Evolutionary conservation across 2,329 filamentous ascomycete genomes (phyloP), one percentile per base, ranked within the genome.

Genomic region (Ascochyta lentis): DNA sequence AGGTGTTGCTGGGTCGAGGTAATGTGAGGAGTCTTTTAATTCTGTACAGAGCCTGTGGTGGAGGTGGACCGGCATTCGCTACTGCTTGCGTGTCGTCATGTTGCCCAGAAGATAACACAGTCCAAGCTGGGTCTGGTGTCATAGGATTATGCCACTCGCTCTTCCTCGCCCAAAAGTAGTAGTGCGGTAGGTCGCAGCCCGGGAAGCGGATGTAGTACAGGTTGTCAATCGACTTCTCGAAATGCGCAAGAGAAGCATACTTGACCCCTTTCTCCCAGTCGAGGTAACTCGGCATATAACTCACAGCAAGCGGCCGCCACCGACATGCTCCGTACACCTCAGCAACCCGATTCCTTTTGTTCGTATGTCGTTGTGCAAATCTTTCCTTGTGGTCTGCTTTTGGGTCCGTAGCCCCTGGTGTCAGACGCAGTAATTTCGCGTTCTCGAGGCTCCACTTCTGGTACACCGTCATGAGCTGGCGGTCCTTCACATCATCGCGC

Each of bases 181-280:
- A 75, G 42, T 71, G 69, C 19, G 73, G 73, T 1, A 75, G 47
- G 41, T 69, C 63, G 35, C 65, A 68, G 2, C 63, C 63, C 2
- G 40, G 53, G 33, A 73, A 71, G 10, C 68, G 62, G 1, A 75
- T 58, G 34, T 61, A 75, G 42, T 63, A 71, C 15, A 75, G 35
- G 12, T 64, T 68, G 0, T 64, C 59, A 1, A 72, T 35, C 4
- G 40, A 40, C 8, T 40, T 45, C 15, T 50, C 5, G 1, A 16
- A 19, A 13, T 58, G 22, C 19, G 31, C 24, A 10, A 54, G 26
- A 1, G 31, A 10, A 12, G 5, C 5, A 6, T 2, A 10, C 8
- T 41, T 4, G 6, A 41, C 44, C 35, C 12, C 34, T 24, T 19
- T 22, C 5, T 55, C 54, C 40, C 59, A 68, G 26, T 67, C 65